phyloP scores from a whole-genome alignment of 1,284 basidiomycete species.

The Calocybe gambosa region DNA sequence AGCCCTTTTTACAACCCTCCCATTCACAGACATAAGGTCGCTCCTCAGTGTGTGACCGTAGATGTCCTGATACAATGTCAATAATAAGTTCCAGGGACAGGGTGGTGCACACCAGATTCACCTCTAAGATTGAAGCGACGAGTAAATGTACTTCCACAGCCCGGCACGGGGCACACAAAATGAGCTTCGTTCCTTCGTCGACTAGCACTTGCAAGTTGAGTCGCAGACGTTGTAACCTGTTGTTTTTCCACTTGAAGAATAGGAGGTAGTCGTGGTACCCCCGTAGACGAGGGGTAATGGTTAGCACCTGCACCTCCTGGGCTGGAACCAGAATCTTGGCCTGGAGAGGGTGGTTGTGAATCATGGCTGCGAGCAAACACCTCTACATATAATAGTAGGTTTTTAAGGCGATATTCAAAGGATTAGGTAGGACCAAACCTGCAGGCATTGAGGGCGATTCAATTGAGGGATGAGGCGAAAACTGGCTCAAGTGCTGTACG shows the following conservation, averaged over 20 bases:
- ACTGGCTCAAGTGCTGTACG: conserved; percentile 25
- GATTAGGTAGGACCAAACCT: conserved; percentile 17
- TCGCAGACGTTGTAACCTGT: conserved; percentile 93
- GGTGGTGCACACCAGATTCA: conserved; percentile 21
- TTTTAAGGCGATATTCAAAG: conserved; percentile 24
- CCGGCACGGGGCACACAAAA: conserved; percentile 90
- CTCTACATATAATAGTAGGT: conserved; percentile 37
- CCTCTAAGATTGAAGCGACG: conserved; percentile 80
- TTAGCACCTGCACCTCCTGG: conserved; percentile 37
- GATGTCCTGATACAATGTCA: conserved; percentile 59
- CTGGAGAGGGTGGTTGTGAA: conserved; percentile 23
- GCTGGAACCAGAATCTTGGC: conserved; percentile 19
- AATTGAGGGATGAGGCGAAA: conserved; percentile 22
- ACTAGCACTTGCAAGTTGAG: conserved; percentile 86
- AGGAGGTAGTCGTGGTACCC: conserved; percentile 67
- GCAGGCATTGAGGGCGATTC: conserved; percentile 20
- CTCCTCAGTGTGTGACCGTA: conserved; percentile 95
- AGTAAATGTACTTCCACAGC: conserved; percentile 93
- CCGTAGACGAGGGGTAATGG: conserved; percentile 48
- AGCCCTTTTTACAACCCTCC: conserved; percentile 91
- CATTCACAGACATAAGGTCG: conserved; percentile 90
- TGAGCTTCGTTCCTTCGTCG: conserved; percentile 86
- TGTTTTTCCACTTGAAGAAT: conserved; percentile 85
- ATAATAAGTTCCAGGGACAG: conserved; percentile 16
- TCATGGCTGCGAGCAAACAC: conserved; percentile 41